Base-by-base conservation (phyloP, 2,329 filamentous ascomycete species). In the Amauroascus verrucosus region DNA sequence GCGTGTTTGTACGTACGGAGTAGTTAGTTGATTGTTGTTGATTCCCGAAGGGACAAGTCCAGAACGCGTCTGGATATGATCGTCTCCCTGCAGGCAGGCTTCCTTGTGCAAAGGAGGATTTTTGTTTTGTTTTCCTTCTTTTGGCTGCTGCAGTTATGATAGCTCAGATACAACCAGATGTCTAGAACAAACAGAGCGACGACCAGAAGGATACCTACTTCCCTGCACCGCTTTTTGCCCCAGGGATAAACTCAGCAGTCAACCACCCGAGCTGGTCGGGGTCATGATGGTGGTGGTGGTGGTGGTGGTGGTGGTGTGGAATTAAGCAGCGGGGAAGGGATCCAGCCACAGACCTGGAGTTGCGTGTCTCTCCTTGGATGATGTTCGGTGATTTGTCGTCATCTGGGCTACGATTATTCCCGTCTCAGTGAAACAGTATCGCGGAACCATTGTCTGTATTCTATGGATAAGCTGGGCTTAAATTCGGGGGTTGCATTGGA, bases 281-380 rank as follows among this genome's bases (percentile, higher is more conserved):
- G n/a, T n/a, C n/a, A n/a, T n/a, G n/a, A n/a, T n/a, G n/a, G n/a
- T n/a, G n/a, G n/a, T n/a, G n/a, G n/a, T n/a, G n/a, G n/a, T n/a
- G n/a, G n/a, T n/a, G n/a, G n/a, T n/a, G n/a, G n/a, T n/a, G n/a
- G 28, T 43, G 48, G 48, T 44, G 48, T 44, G 48, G 38, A 44
- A 51, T 44, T 44, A 33, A 44, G 38, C 14, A 51, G 48, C 43
- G 50, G 50, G 50, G 50, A 53, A 33, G 32, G 37, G 50, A 53
- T 53, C 50, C 38, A 47, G 50, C 16, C 35, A 60, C 61, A 62
- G 59, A 66, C 63, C 61, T 57, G 56, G 57, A 57, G 54, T 53
- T 56, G 38, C 32, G 51, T 53, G 22, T 40, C 28, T 43, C 26
- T 38, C n/a, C n/a, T n/a, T n/a, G n/a, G n/a, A 38, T 30, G 41